Base-by-base conservation (phyloP, 257 asterid species). In the Orobanche coerulescens region DNA sequence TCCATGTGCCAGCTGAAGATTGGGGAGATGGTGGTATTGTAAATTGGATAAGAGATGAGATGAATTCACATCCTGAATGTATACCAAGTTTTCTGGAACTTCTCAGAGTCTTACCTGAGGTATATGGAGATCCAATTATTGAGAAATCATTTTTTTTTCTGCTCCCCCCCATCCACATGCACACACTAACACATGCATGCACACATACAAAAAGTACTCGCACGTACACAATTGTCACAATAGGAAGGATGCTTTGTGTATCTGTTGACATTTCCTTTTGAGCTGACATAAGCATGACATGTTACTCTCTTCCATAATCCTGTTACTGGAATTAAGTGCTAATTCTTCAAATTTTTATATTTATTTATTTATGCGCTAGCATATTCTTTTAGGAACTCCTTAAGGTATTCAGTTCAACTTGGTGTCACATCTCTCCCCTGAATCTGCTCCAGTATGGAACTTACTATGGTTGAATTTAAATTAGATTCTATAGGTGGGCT, bases 21-120 rank as follows among this genome's bases (percentile, higher is more conserved):
- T 93, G 97, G 99, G 97, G 97, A 65, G 90, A 85, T 77, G 94
- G 96, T 62, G 96, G 99, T 69, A 79, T 93, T 70, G 74, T 90
- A 36, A 79, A 79, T 65, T 93, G 99, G 99, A 78, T 87, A 40
- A 77, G 84, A 76, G 89, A 81, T 72, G 96, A 85, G 77, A 93
- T 93, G 95, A 86, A 84, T 66, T 75, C 91, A 58, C 91, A 84
- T 74, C 94, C 95, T 60, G 97, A 93, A 75, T 93, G 50, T 64
- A 74, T 93, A 69, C 90, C 94, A 56, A 84, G 98, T 79, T 93
- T 93, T 82, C 84, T 93, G 73, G 98, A 93, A 80, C 95, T 93
- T 71, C 91, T 93, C 62, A 83, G 73, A 84, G 97, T 93, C 63
- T 72, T 93, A 79, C 98, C 98, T 0, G 98, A 93, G 98, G 98